Base-by-base conservation (phyloP, 2,329 filamentous ascomycete genomes). In the Cercospora sp. region DNA sequence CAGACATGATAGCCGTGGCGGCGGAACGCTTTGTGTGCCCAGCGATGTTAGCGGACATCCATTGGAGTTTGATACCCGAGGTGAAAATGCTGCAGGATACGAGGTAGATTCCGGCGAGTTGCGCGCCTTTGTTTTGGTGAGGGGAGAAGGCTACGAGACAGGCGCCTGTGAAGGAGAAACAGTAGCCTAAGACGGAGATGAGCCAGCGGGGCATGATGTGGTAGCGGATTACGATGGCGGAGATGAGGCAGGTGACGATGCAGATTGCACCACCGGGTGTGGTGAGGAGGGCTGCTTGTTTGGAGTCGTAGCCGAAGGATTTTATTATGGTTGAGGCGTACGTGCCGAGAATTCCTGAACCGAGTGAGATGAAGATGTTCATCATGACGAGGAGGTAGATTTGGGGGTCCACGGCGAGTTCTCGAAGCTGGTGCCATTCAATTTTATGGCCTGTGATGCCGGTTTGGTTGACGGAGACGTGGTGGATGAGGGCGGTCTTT, bases 21-120 rank as follows among this genome's bases (percentile, higher is more conserved):
- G 68, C 57, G 2, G 64, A 67, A 58, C 76, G 75, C 80, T 93
- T 93, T 0, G 90, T 92, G 72, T 91, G 89, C 0, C 90, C 90
- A 23, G 88, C 90, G n/a, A 91, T 82, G 73, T 93, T 80, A 7
- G 77, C 76, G 1, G 75, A 74, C 1, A 76, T 69, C 75, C 80
- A 82, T n/a, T 75, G 73, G 0, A 69, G 66, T 10, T 64, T 62
- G 18, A 71, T 69, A 4, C 66, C 66, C 3, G 66, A 36, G 9
- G 66, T 68, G 13, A 48, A 58, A 31, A 79, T 75, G 33, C 80
- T 77, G 28, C 75, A 73, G 53, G 79, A 78, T 60, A 78, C 76
- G 31, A 82, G 71, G 64, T 80, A 82, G 51, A 80, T 78, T 0
- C 80, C 80, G 2, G 78, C 74, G 26, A 82, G 73, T 60, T 75